Base-by-base conservation (phyloP, 495 filamentous ascomycete genomes). In the Pseudomonodictys pantanalensis region DNA sequence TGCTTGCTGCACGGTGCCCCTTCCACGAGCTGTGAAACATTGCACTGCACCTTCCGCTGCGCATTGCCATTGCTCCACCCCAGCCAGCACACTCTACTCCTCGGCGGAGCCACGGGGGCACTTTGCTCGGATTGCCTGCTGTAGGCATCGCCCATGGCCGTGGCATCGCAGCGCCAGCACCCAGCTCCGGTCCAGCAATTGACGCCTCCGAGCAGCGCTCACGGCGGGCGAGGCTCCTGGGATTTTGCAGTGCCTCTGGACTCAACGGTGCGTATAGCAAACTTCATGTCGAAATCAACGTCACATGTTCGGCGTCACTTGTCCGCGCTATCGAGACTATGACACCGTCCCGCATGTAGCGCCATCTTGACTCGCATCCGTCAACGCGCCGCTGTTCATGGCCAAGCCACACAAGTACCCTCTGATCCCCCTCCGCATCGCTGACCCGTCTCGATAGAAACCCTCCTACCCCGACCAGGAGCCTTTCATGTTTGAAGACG, bases 151-250 rank as follows among this genome's bases (percentile, higher is more conserved):
- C 32, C 49, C 50, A 66, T 66, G 64, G 64, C 64, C 42, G 52
- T 62, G 58, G 59, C 50, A 39, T 59, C 62, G 15, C 57, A 58
- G 51, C 54, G 29, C 59, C 64, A 56, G 59, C 56, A 49, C 1
- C 52, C 32, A 51, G 32, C 64, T 24, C 23, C 58, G 6, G 50
- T 52, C 38, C 53, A 57, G 60, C 60, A 63, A 56, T 58, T 83
- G 51, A 79, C 77, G 50, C 77, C 78, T 47, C 76, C 79, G 26
- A 74, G 72, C 57, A 81, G 76, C 64, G 77, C 76, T 18, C 78
- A 83, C 57, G 79, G 75, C 45, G 74, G 72, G 29, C 71, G 69
- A 47, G 74, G 72, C 46, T 65, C 76, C 52, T 85, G 83, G 83
- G 77, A 78, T 56, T 76, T 78, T 59, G 64, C 76, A 46, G 68